Base-by-base conservation (phyloP, 805 yeast genomes). In the Metschnikowia dekortorum region DNA sequence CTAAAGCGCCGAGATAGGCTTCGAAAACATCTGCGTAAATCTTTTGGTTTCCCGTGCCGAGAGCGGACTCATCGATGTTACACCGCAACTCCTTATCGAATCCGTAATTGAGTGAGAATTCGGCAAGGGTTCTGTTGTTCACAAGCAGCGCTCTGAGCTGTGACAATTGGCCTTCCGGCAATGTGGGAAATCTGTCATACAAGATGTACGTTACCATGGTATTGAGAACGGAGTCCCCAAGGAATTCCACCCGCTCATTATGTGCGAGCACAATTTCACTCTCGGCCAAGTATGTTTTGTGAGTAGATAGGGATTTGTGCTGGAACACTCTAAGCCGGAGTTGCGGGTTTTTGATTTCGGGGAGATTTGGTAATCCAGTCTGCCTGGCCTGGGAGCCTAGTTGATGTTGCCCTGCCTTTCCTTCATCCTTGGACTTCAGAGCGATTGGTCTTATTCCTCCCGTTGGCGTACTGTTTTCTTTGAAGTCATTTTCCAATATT, bases 1-100 rank as follows among this genome's bases (percentile, higher is more conserved):
- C 77, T 32, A 92, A 66, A 0, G 95, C 99, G 6, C 96, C 98
- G 42, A 94, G 76, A 58, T 92, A 92, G 0, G 98, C 97, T 68
- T 94, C 99, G 63, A 92, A 88, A 0, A 87, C 82, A 73, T 92
- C 99, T 0, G 98, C 96, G 61, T 78, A 79, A 4, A 87, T 71
- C 62, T 94, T 94, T 55, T 79, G 79, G 51, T 77, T 81, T 8
- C 88, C 87, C 33, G 71, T 69, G 30, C 68, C 64, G 47, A 77
- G 73, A 11, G 72, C 60, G 4, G 65, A 64, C 32, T 71, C 79
- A 50, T 79, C 81, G 33, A 76, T 73, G 56, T 78, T 75, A 47
- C 77, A 72, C 50, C 76, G 74, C 54, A 89, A 67, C 48, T 71
- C 71, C 51, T 79, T 74, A 55, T 82, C 84, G 51, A 90, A 78